phyloP scores from a whole-genome alignment of 75 land plant genomes.

The Larix kaempferi region DNA sequence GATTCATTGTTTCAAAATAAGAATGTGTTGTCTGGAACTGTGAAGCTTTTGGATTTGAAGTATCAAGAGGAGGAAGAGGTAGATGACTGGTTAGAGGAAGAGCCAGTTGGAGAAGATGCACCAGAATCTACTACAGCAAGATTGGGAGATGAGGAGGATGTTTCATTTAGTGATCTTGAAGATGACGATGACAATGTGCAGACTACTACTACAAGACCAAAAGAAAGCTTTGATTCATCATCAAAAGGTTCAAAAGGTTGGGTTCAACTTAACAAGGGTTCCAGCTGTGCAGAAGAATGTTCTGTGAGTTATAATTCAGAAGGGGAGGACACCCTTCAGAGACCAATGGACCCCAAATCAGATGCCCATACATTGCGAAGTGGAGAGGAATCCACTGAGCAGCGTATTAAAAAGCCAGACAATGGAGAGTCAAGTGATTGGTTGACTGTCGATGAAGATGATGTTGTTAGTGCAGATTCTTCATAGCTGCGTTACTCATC shows the following conservation, averaged over 20 bases:
- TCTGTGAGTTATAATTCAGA: background rate
- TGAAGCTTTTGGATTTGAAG: constrained; percentile 10
- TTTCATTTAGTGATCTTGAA: constrained; percentile 97
- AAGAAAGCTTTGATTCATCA: constrained; percentile 8
- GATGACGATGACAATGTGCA: constrained; percentile 59
- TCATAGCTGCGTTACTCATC: background rate
- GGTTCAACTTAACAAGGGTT: constrained; percentile 5
- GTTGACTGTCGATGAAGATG: constrained; percentile 8
- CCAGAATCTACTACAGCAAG: constrained; percentile 14
- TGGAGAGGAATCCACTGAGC: constrained; percentile 7
- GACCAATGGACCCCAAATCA: background rate
- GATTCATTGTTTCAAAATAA: constrained; percentile 5
- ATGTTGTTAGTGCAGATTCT: constrained; percentile 11
- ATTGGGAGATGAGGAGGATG: constrained; percentile 75
- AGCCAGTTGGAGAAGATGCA: constrained; percentile 18
- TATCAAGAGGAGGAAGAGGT: constrained; percentile 52
- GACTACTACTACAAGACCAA: background rate
- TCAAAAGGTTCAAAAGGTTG: background rate
- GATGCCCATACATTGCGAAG: background rate
- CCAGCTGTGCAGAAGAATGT: background rate
- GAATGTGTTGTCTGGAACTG: constrained; percentile 8
- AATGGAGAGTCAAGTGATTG: constrained; percentile 9
- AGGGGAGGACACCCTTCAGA: background rate
- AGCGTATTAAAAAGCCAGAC: background rate
- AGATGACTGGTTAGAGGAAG: constrained; percentile 72